A percentile compares a stretch with the other conserved stretches of the same genome.
These are phyloP conservation scores for Aureoboletus auriporus DNA, from an alignment of 768 basidiomycete species.

Conservation along the genomic window DNA sequence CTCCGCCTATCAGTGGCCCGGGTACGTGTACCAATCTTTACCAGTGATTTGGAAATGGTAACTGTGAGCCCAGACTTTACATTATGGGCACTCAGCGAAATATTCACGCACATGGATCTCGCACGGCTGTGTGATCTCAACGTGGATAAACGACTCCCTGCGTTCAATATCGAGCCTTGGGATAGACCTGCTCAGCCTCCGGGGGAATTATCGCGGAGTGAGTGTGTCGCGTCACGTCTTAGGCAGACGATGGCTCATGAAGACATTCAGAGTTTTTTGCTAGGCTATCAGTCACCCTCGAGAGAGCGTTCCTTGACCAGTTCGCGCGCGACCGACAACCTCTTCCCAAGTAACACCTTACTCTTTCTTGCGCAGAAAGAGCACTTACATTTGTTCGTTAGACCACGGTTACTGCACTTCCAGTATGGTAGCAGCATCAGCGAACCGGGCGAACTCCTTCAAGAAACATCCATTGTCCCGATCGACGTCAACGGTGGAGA, in stretches of 20 bases:
- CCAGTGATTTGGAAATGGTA: not conserved
- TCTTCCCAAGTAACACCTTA: constrained; percentile 22
- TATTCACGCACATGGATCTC: constrained; percentile 68
- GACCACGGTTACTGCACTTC: constrained; percentile 50
- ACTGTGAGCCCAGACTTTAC: constrained; percentile 37
- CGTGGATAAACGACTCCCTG: constrained; percentile 46
- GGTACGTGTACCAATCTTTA: constrained; percentile 31
- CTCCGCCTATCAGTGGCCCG: constrained; percentile 30
- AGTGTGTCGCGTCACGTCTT: constrained; percentile 1
- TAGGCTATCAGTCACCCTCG: constrained; percentile 39
- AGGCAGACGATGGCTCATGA: constrained; percentile 11
- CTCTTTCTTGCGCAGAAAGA: not conserved
- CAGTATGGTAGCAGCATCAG: constrained; percentile 45
- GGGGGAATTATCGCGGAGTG: constrained; percentile 42
- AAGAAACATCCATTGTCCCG: constrained; percentile 45
- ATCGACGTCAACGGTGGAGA: constrained; percentile 46
- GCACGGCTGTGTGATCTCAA: constrained; percentile 55
- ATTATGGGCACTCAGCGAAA: constrained; percentile 58
- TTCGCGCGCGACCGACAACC: constrained; percentile 29
- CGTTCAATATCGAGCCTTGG: constrained; percentile 42
- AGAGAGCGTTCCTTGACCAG: constrained; percentile 40
- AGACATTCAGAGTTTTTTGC: constrained; percentile 45
- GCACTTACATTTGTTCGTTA: constrained; percentile 5
- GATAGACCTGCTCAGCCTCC: constrained; percentile 33
- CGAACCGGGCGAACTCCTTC: constrained; percentile 27